phyloP scores from a whole-genome alignment of 2,329 filamentous ascomycete genomes.

The Thelonectria discophora region DNA sequence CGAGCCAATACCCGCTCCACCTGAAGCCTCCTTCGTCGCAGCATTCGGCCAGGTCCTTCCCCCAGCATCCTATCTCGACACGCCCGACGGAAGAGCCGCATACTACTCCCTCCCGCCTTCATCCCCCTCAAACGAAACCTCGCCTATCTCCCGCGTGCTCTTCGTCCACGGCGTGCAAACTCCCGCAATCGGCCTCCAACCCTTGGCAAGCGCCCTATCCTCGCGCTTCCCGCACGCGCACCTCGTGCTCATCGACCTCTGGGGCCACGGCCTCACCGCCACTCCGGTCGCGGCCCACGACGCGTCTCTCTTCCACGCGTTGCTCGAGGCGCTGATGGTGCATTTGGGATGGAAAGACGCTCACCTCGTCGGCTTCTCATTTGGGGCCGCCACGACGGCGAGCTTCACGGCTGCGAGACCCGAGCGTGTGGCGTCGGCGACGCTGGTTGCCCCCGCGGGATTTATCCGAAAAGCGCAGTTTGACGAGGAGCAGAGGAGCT shows the following conservation, averaged over 20 bases:
- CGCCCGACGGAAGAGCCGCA: conserved; percentile 47
- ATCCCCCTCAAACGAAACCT: neutral
- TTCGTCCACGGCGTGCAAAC: conserved; percentile 63
- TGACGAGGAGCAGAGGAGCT: conserved; percentile 33
- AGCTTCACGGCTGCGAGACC: conserved; percentile 47
- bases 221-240: conserved; percentile 47
- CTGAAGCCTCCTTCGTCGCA: conserved; percentile 48
- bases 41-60: conserved; percentile 53
- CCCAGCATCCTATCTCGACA: conserved; percentile 46
- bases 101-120: conserved; percentile 50
- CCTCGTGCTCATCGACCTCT: conserved; percentile 58
- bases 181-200: conserved; percentile 57
- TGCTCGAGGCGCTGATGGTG: conserved; percentile 52
- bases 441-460: conserved; percentile 59
- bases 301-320: conserved; percentile 51
- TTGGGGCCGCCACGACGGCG: conserved; percentile 53
- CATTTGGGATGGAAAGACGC: conserved; percentile 52
- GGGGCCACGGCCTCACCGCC: conserved; percentile 62
- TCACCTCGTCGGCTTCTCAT: conserved; percentile 60
- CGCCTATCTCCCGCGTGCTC: conserved; percentile 46
- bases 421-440: conserved; percentile 46
- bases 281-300: conserved; percentile 56
- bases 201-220: conserved; percentile 50
- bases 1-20: conserved; percentile 46
- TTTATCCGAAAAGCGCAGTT: conserved; percentile 46